These are phyloP conservation scores for Ogataea polymorpha DNA, from an alignment of 805 yeast species.

Conservation along the genomic window DNA sequence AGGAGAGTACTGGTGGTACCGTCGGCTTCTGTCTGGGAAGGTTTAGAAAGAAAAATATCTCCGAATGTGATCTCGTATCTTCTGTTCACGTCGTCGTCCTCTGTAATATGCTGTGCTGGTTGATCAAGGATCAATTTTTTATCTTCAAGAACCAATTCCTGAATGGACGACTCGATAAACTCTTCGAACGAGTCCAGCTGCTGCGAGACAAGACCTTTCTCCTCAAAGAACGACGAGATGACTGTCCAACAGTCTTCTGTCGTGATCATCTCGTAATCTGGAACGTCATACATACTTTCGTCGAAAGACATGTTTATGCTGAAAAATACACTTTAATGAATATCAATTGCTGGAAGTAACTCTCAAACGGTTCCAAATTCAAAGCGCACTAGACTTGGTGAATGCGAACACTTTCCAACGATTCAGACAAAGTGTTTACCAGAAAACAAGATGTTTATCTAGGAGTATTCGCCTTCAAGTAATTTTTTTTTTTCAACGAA, in stretches of 20 bases:
- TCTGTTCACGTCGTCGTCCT: constrained; percentile 83
- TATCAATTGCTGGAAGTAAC: constrained; percentile 11
- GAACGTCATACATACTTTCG: constrained; percentile 26
- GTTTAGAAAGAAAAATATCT: constrained; percentile 91
- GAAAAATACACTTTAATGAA: constrained; percentile 9
- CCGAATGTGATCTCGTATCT: constrained; percentile 97
- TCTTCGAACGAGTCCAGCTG: constrained; percentile 98
- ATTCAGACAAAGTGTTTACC: constrained; percentile 11
- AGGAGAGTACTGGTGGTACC: constrained; percentile 99
- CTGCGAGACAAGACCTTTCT: constrained; percentile 95
- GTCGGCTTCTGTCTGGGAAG: constrained; percentile 98
- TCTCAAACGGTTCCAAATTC: constrained; percentile 9
- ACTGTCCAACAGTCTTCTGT: constrained; percentile 99
- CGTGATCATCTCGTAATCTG: constrained; percentile 72
- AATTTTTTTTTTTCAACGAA: constrained; percentile 11
- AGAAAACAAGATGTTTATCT: constrained; percentile 10
- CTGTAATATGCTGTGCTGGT: constrained; percentile 95
- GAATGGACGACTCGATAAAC: constrained; percentile 93
- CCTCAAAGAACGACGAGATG: constrained; percentile 91
- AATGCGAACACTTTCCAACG: constrained; percentile 11
- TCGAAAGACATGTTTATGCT: constrained; percentile 18
- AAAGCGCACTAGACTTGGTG: constrained; percentile 2
- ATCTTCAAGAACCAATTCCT: constrained; percentile 95
- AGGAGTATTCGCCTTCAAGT: constrained; percentile 13
- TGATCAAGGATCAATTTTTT: constrained; percentile 91